These are phyloP conservation scores for Amphibolis antarctica DNA, from an alignment of 106 monocot genomes.

Conservation along the genomic window DNA sequence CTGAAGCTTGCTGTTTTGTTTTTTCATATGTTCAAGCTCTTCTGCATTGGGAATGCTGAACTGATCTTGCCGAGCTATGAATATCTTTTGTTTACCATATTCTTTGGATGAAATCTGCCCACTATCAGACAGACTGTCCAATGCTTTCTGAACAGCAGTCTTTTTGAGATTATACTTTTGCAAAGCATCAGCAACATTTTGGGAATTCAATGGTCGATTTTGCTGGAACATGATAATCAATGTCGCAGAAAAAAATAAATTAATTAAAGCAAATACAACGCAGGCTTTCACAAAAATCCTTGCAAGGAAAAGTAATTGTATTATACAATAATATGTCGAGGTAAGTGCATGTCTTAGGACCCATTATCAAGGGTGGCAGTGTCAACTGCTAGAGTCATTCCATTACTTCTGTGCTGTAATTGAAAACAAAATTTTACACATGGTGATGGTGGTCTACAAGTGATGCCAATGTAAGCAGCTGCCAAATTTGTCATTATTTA, in stretches of 20 bases:
- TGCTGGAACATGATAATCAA: conserved; percentile 35
- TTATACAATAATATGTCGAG: not conserved
- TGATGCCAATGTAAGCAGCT: too few relatives aligned
- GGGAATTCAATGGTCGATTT: conserved; percentile 86
- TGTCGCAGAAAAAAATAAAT: not conserved
- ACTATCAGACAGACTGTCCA: conserved; percentile 62
- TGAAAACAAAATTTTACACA: too few relatives aligned
- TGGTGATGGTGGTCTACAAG: too few relatives aligned
- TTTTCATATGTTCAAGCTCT: conserved; percentile 91
- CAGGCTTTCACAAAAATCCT: not conserved
- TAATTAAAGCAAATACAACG: not conserved
- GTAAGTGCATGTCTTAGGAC: too few relatives aligned
- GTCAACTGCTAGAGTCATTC: too few relatives aligned
- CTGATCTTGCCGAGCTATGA: conserved; percentile 86
- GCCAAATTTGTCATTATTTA: too few relatives aligned
- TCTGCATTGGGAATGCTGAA: conserved; percentile 72
- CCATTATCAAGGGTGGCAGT: too few relatives aligned
- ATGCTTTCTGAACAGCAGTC: conserved; percentile 76
- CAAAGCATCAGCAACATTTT: conserved; percentile 92
- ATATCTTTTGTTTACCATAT: conserved; percentile 95
- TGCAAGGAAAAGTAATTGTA: not conserved
- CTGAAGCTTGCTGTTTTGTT: conserved; percentile 57
- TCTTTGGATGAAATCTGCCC: conserved; percentile 91
- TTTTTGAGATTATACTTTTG: conserved; percentile 94
- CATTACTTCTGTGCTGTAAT: too few relatives aligned